Evolutionary conservation across 163 green algal species (phyloP).

Genomic region (Scenedesmus sp.): DNA sequence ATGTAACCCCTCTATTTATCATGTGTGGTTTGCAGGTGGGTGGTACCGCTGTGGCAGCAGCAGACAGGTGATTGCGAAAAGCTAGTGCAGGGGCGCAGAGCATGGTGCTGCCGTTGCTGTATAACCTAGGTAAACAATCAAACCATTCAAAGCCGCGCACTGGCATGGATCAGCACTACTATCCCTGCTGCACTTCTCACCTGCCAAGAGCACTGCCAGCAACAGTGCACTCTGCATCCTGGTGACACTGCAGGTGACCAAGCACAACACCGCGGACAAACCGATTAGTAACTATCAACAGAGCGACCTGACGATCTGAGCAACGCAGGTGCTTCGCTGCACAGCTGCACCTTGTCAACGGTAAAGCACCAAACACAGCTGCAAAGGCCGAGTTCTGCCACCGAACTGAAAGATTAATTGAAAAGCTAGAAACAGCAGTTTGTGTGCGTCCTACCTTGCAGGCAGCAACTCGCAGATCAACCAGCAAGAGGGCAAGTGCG

Average conservation of each 20-base stretch:
- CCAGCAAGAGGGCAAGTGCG: not conserved
- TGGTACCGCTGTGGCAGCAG: not conserved
- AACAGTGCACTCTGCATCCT: not conserved
- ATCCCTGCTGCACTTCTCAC: not conserved
- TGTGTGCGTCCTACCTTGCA: not conserved
- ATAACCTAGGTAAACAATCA: not conserved
- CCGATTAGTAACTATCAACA: not conserved
- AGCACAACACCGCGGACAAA: not conserved
- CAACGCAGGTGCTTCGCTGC: not conserved
- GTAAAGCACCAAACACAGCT: not conserved
- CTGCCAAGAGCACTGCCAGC: not conserved
- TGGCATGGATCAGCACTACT: not conserved
- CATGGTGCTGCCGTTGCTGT: too few species aligned
- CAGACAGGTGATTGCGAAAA: not conserved
- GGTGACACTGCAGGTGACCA: not conserved
- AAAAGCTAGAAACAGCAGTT: not conserved
- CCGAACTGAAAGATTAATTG: too few species aligned
- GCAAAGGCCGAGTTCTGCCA: not conserved
- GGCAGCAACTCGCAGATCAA: not conserved
- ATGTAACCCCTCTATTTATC: too few species aligned
- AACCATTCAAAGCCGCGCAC: not conserved
- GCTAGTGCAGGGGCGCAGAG: not conserved
- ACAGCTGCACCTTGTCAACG: not conserved
- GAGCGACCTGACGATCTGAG: not conserved
- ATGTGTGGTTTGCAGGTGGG: too few species aligned